Conservation (phyloP, 2,329 filamentous ascomycete species). For the Claviceps paspali region DNA sequence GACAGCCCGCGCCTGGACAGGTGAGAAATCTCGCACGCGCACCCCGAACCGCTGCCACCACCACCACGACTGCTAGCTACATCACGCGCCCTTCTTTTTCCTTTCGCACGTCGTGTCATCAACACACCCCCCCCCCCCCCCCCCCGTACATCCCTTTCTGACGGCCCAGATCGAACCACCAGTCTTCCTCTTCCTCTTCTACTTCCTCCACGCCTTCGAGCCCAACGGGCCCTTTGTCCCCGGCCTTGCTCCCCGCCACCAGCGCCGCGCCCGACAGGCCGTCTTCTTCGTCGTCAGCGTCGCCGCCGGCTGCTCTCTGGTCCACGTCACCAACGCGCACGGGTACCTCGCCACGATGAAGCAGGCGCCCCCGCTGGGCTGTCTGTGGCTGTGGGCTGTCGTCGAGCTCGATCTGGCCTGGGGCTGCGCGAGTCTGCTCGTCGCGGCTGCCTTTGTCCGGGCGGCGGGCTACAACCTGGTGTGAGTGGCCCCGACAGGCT, state of each 20-base stretch:
- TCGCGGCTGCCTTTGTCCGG: slow-evolving; percentile 30
- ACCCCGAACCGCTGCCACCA: too few species aligned
- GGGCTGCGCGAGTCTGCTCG: slow-evolving; percentile 40
- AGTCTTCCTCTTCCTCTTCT: slow-evolving; percentile 43
- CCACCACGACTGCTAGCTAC: too few species aligned
- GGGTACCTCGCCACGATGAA: slow-evolving; percentile 87
- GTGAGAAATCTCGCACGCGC: slow-evolving; percentile 26
- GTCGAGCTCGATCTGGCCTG: slow-evolving; percentile 64
- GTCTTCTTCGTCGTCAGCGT: slow-evolving; percentile 51
- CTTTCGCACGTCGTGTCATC: too few species aligned
- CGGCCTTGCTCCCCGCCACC: slow-evolving; percentile 29
- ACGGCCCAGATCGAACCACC: too few species aligned
- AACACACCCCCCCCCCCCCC: too few species aligned
- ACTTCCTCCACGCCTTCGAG: slow-evolving; percentile 38
- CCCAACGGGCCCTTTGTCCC: slow-evolving; percentile 35
- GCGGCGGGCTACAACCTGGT: slow-evolving; percentile 32
- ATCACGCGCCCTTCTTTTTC: too few species aligned
- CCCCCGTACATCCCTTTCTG: too few species aligned
- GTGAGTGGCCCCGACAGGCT: too few species aligned
- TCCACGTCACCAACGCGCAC: slow-evolving; percentile 64
- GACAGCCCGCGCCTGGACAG: slow-evolving; percentile 34
- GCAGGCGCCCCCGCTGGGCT: slow-evolving; percentile 73
- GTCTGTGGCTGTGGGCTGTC: slow-evolving; percentile 85
- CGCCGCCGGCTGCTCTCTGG: slow-evolving; percentile 58
- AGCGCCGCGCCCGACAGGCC: slow-evolving; percentile 34